These are phyloP conservation scores for Tulasnella sp. DNA, from an alignment of 768 basidiomycete genomes.

Conservation along the genomic window DNA sequence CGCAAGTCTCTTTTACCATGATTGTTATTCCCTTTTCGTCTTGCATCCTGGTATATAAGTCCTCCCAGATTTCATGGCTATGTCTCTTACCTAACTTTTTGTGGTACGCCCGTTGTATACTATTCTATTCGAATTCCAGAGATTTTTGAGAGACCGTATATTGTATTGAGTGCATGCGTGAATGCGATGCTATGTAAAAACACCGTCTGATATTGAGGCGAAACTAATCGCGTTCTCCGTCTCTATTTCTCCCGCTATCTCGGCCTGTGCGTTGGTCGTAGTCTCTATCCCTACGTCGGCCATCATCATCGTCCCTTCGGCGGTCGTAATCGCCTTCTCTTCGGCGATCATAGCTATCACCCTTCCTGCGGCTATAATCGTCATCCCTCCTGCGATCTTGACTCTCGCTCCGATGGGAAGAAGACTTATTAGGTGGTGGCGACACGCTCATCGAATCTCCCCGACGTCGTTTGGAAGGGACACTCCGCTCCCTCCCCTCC, in stretches of 20 bases:
- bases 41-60: background rate
- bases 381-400: background rate
- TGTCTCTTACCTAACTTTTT: background rate
- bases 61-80: background rate
- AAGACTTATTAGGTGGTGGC: slow-evolving; percentile 15
- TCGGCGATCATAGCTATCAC: background rate
- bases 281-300: background rate
- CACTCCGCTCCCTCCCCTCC: slow-evolving; percentile 5
- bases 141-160: slow-evolving; percentile 5
- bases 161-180: background rate
- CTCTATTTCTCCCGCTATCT: background rate
- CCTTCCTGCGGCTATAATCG: background rate
- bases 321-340: background rate
- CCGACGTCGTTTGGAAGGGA: background rate
- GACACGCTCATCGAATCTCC: slow-evolving; percentile 6
- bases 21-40: background rate
- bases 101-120: slow-evolving; percentile 11
- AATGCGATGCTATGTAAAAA: background rate
- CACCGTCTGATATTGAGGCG: background rate
- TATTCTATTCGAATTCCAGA: slow-evolving; percentile 8
- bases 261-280: background rate
- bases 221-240: background rate
- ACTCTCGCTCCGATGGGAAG: background rate
- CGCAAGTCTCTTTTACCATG: slow-evolving; percentile 6
- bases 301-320: background rate